Base-by-base conservation (phyloP, 495 filamentous ascomycete genomes). In the Tuber melanosporum region DNA sequence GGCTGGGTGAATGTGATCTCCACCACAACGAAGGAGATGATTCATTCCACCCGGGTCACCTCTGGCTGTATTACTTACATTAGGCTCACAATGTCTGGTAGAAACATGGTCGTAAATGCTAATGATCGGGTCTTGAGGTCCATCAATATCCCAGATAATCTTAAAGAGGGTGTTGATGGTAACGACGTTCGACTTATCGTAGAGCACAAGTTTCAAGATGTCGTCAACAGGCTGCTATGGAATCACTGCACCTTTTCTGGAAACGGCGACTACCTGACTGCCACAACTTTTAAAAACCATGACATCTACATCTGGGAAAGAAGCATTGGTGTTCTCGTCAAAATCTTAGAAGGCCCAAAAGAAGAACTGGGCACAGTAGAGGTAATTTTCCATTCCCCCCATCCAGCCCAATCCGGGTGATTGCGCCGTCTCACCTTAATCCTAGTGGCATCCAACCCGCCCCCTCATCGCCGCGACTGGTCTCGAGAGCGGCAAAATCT, bases 291-390 rank as follows among this genome's bases (percentile, higher is more conserved):
- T 84, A 97, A 97, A 87, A 98, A 98, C 83, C 93, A 97, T 74
- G 95, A 98, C 83, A 92, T 99, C 77, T 98, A 98, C 85, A 93
- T 99, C 70, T 99, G 95, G 95, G 95, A 99, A 85, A 90, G 95
- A 71, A 91, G 90, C 72, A 91, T 94, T 82, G 95, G 95, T n/a
- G 95, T 92, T 78, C 86, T 99, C 32, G 94, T 97, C 71, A 95
- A 96, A 84, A 98, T 99, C 86, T 87, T 98, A 26, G 95, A 99
- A 83, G 94, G 94, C 0, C 93, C 95, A 14, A 94, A 94, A 76
- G 95, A 99, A 84, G 95, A 99, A 83, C 89, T 97, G 46, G 94
- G 94, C 36, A 91, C 94, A 9, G 93, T 98, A 1, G 95, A 99
- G 78, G 78, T 80, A 76, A 41, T 36, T 39, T 7, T 10, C n/a